Base-by-base conservation (phyloP, 169 alveolate species). In the Ichthyophthirius multifiliis region DNA sequence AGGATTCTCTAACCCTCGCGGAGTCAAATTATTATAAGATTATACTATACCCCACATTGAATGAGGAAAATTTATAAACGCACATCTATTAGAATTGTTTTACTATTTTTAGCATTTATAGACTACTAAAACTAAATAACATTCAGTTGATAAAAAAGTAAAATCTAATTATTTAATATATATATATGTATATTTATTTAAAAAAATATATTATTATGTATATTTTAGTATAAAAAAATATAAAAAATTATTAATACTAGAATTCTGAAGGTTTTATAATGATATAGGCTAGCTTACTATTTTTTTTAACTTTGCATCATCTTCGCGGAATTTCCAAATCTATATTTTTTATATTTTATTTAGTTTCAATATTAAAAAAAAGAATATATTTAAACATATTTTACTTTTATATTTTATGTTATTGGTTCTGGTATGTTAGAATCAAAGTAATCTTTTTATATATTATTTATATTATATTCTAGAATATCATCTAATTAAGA, bases 261-360 rank as follows among this genome's bases (percentile, higher is more conserved):
- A 16, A 43, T 39, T 39, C 43, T 71, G 32, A 75, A 90, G 23
- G 35, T 83, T 64, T 23, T 82, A 55, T 48, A 85, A 48, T 2
- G 82, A 77, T 23, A 87, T 87, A 0, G 92, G 87, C 31, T 76
- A 44, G 23, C 83, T 76, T 39, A 67, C 75, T 18, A 90, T 88
- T 37, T 65, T 71, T 15, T 84, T 88, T 41, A 55, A 63, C 6
- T 74, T 81, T 34, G 73, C 39, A 15, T 74, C 77, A 10, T 83
- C 90, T 62, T 81, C 92, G 32, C 74, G 47, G 71, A 90, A 90
- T 77, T 77, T 90, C 95, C 95, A 90, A 35, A 90, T 87, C 95
- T 90, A 63, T 4, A 41, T 35, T 62, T 62, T 20, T 30, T 0
- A 5, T 62, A 27, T 10, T 1, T 4, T 27, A 5, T 62, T 62